A percentile compares a stretch with the other conserved stretches of the same genome.
These are phyloP conservation scores for Coprinopsis strossmayeri DNA, from an alignment of 768 basidiomycete genomes.

Conservation along the genomic window DNA sequence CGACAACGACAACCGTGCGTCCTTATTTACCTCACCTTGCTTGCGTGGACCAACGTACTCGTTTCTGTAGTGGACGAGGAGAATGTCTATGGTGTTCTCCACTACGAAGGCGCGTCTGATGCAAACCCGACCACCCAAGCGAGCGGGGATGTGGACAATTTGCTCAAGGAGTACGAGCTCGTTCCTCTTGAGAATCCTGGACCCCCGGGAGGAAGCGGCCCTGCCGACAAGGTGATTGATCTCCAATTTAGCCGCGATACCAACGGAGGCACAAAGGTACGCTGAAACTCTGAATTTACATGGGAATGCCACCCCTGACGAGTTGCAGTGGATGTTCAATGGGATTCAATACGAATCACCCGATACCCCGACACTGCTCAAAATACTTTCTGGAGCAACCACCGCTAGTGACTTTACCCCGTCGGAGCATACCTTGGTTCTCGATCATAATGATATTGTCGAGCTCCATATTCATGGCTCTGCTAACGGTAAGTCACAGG, in stretches of 20 bases:
- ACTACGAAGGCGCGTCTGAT: conserved; percentile 26
- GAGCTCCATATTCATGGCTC: conserved; percentile 21
- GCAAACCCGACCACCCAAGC: conserved; percentile 22
- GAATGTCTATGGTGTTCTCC: conserved; percentile 18
- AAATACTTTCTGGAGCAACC: conserved; percentile 21
- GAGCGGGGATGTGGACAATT: neutral
- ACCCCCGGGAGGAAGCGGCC: conserved; percentile 12
- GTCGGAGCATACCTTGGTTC: conserved; percentile 22
- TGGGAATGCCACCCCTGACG: neutral
- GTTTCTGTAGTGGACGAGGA: conserved; percentile 11
- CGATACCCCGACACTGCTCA: conserved; percentile 17
- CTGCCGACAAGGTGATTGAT: conserved; percentile 13
- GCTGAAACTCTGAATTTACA: neutral
- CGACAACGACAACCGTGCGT: conserved; percentile 11
- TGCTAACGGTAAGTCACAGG: conserved; percentile 16
- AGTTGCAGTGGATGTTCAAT: conserved; percentile 25
- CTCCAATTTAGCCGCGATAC: conserved; percentile 6
- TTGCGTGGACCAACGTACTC: neutral
- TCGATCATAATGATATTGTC: conserved; percentile 20
- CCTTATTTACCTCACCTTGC: neutral
- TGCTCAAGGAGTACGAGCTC: conserved; percentile 11
- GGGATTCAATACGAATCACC: conserved; percentile 24
- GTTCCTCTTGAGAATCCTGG: conserved; percentile 14
- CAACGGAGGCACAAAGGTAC: conserved; percentile 6
- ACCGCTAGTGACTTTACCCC: conserved; percentile 16